Conservation (phyloP, 441 rosid genomes). For the Erodium trifolium region DNA sequence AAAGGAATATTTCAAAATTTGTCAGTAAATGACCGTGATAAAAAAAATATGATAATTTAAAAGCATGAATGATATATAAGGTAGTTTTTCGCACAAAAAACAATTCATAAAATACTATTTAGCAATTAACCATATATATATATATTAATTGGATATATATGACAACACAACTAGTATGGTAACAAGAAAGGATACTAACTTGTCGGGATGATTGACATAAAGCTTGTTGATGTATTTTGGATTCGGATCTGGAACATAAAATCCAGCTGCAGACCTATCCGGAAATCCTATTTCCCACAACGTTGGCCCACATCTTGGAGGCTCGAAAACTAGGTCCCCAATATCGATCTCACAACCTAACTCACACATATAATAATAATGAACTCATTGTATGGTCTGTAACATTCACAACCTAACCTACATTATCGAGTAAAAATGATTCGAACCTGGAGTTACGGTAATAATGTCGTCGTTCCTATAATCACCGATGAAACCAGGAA, state of each 20-base stretch:
- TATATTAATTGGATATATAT: too few species aligned
- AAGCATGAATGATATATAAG: too few species aligned
- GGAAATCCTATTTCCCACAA: conserved; percentile 87
- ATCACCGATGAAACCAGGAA: conserved; percentile 58
- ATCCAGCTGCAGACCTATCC: conserved; percentile 68
- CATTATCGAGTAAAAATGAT: neutral
- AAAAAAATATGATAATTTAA: too few species aligned
- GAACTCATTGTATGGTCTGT: too few species aligned
- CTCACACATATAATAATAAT: neutral
- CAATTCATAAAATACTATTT: too few species aligned
- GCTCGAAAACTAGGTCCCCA: conserved; percentile 49
- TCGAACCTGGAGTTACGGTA: conserved; percentile 36
- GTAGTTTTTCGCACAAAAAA: too few species aligned
- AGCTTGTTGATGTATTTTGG: conserved; percentile 55
- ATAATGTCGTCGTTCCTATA: conserved; percentile 27
- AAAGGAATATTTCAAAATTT: too few species aligned
- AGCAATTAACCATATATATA: too few species aligned
- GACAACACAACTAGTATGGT: too few species aligned
- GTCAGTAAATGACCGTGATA: too few species aligned
- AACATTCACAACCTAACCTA: too few species aligned
- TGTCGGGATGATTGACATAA: conserved; percentile 38
- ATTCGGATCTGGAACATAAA: conserved; percentile 67
- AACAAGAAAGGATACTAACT: conserved; percentile 27
- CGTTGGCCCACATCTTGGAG: conserved; percentile 75
- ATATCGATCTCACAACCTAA: conserved; percentile 48